A percentile compares a stretch with the other conserved stretches of the same genome.
Evolutionary conservation across 2,329 filamentous ascomycete species (phyloP).

Genomic region (Pestalotiopsis sp.): DNA sequence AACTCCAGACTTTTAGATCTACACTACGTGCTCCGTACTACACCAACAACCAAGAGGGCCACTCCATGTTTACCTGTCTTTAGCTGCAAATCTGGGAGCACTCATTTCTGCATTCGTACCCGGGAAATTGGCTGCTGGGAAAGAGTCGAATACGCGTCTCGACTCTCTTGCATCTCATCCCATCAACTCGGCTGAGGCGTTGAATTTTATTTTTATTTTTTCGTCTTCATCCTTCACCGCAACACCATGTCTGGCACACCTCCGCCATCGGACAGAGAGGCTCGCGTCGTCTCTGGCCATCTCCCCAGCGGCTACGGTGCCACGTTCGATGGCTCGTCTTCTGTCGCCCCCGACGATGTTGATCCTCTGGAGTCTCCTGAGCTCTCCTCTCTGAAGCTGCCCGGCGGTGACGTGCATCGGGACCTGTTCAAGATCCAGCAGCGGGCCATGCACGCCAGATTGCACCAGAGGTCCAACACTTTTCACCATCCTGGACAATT

Average conservation of each 20-base stretch:
- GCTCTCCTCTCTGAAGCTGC: conserved; percentile 71
- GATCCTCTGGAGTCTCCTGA: conserved; percentile 30
- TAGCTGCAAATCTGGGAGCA: not conserved
- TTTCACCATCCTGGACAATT: conserved; percentile 64
- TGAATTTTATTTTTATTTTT: too few species aligned
- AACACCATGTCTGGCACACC: conserved; percentile 10
- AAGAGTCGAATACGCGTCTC: not conserved
- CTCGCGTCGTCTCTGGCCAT: conserved; percentile 41
- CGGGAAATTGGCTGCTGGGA: not conserved
- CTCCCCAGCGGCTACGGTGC: conserved; percentile 44
- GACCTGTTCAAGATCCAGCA: conserved; percentile 76
- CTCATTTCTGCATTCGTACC: not conserved
- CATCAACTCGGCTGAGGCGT: not conserved
- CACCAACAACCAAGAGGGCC: not conserved
- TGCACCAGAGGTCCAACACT: conserved; percentile 62
- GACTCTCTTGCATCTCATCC: not conserved
- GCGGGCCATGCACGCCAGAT: conserved; percentile 51
- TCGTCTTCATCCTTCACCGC: not conserved
- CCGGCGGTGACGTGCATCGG: conserved; percentile 78
- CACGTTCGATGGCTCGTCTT: conserved; percentile 37
- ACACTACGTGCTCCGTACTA: not conserved
- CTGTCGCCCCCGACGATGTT: conserved; percentile 18
- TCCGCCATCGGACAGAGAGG: conserved; percentile 23
- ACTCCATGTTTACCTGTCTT: not conserved
- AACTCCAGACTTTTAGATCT: not conserved